Base-by-base conservation (phyloP, 1,284 basidiomycete genomes). In the Apiotrichum mycotoxinovorans region DNA sequence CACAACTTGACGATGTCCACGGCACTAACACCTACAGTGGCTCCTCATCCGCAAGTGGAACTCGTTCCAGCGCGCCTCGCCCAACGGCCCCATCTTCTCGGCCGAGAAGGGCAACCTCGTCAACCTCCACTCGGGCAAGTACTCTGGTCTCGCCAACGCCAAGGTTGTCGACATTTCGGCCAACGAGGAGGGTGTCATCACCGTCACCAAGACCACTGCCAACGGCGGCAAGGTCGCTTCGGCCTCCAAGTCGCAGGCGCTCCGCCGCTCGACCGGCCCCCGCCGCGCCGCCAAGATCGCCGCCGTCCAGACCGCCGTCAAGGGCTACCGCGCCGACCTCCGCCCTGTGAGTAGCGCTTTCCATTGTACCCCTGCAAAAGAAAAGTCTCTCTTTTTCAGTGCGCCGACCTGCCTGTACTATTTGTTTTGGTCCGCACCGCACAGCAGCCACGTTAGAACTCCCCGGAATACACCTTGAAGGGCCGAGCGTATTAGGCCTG, bases 51-150 rank as follows among this genome's bases (percentile, higher is more conserved):
- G 91, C 87, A 86, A 88, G 72, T 81, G 83, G 81, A 92, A 87
- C 83, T 86, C 88, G 65, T 91, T 86, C 84, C 80, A 88, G 62
- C 87, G 90, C 75, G 89, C 91, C 80, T 87, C 50, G 85, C 74
- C 78, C 47, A 86, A 87, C 71, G 88, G 89, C 38, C 87, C 85
- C 51, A 75, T 85, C 72, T 90, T 92, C 80, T 90, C 89, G 68
- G 85, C 80, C 77, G 90, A 92, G 82, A 84, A 86, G 88, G 90
- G 87, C 66, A 93, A 93, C 83, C 83, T 92, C 74, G 79, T 82
- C 60, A 92, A 90, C 81, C 70, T 90, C 67, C 88, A 92, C 81
- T 92, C 91, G 30, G 82, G 83, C 82, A 93, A 92, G 77, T 92
- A 84, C 82, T 93, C 91, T 60, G 90, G 90, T 63, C 81, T 93